Conservation (phyloP, 1,139 yeast species). For the Blastobotrys arbuscula region DNA sequence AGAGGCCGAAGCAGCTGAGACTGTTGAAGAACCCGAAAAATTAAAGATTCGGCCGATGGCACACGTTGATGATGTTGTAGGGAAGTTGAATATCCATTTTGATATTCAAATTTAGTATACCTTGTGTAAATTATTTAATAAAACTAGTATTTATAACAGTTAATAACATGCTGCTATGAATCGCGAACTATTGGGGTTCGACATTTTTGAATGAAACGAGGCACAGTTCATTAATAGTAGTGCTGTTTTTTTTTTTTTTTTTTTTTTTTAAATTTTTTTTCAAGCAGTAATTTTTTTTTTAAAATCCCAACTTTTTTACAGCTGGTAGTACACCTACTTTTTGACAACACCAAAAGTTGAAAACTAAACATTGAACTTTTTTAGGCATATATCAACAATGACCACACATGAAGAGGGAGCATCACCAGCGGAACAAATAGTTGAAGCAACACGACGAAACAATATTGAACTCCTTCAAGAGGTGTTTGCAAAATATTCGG, state of each 20-base stretch:
- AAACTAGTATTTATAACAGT: too few relatives aligned
- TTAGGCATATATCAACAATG: too few relatives aligned
- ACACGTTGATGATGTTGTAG: conserved; percentile 43
- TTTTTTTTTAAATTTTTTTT: neutral
- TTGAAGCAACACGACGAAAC: conserved; percentile 85
- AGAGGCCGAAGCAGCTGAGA: conserved; percentile 16
- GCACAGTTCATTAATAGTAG: too few relatives aligned
- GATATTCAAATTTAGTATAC: conserved; percentile 22
- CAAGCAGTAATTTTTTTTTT: neutral
- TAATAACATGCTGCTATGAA: too few relatives aligned
- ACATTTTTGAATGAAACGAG: too few relatives aligned
- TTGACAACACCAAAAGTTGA: neutral
- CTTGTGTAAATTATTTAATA: too few relatives aligned
- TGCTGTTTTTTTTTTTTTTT: too few relatives aligned
- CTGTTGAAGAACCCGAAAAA: neutral
- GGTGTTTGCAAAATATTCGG: conserved; percentile 41
- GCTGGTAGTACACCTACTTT: too few relatives aligned
- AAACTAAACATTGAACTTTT: neutral
- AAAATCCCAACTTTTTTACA: neutral
- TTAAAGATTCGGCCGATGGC: conserved; percentile 17
- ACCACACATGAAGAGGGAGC: conserved; percentile 62
- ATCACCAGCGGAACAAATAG: conserved; percentile 65
- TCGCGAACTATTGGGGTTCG: too few relatives aligned
- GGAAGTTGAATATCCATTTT: conserved; percentile 41
- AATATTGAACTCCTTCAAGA: conserved; percentile 68